A percentile compares a stretch with the other conserved stretches of the same genome.
These are phyloP conservation scores for Ormosia emarginata DNA, from an alignment of 306 rosid species.

Conservation along the genomic window DNA sequence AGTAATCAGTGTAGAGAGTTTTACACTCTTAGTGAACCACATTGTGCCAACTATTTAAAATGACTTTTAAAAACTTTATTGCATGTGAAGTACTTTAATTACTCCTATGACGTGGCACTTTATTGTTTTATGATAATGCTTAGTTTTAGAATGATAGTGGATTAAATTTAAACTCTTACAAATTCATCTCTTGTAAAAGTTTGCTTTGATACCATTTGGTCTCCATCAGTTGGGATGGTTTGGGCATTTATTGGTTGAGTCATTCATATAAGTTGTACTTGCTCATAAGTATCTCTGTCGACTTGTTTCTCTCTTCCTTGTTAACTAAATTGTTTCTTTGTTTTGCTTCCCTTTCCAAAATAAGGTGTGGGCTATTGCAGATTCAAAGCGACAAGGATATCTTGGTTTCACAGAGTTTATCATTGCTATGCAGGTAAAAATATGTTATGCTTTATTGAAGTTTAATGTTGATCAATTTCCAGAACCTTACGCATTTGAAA, in stretches of 20 bases:
- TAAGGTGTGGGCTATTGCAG: conserved; percentile 95
- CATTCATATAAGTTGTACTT: not conserved
- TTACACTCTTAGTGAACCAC: not conserved
- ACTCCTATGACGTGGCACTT: not conserved
- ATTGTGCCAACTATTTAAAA: not conserved
- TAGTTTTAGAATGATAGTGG: not conserved
- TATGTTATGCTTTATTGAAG: not conserved
- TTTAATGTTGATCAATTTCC: conserved; percentile 1
- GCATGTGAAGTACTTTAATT: not conserved
- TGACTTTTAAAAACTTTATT: not conserved
- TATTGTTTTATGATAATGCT: not conserved
- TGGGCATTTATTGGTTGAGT: not conserved
- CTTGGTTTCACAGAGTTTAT: conserved; percentile 83
- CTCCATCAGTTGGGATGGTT: conserved; percentile 7
- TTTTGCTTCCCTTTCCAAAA: conserved; percentile 5
- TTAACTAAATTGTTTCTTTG: conserved; percentile 16
- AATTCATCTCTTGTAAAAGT: not conserved
- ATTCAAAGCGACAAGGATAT: conserved; percentile 89
- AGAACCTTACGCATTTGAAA: conserved; percentile 17
- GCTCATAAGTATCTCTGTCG: not conserved
- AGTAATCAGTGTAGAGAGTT: not conserved
- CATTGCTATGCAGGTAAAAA: conserved; percentile 78
- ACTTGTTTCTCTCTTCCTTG: not conserved
- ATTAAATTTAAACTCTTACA: not conserved
- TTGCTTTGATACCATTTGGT: not conserved